A percentile compares a stretch with the other conserved stretches of the same genome.
Conservation (phyloP, 2,329 filamentous ascomycete genomes). For the Phaeophleospora eucalypticola region DNA sequence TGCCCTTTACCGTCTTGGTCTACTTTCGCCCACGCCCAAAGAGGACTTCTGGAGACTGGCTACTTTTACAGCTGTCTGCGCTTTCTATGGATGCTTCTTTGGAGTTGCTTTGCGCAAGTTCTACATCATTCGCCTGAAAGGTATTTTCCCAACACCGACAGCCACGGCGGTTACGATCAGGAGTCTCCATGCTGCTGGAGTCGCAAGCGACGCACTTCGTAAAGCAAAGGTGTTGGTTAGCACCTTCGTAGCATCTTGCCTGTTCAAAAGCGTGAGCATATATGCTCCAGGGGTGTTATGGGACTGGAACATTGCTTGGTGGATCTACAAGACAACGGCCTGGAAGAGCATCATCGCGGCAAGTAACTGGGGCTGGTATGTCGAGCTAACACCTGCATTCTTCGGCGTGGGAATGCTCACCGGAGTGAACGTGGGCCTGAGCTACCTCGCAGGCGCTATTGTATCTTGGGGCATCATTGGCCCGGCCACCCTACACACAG, state of each 20-base stretch:
- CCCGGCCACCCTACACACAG: constrained; percentile 50
- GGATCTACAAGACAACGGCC: constrained; percentile 17
- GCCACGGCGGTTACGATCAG: constrained; percentile 59
- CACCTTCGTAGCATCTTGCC: constrained; percentile 48
- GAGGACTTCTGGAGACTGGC: constrained; percentile 56
- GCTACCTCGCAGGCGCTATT: constrained; percentile 53
- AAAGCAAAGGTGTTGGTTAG: constrained; percentile 54
- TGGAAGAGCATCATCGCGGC: constrained; percentile 47
- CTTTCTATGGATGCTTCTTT: constrained; percentile 62
- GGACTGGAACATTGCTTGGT: constrained; percentile 33
- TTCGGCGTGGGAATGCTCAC: constrained; percentile 57
- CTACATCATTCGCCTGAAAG: constrained; percentile 59
- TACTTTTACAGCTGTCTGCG: constrained; percentile 57
- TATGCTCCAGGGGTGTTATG: constrained; percentile 60
- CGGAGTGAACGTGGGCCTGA: constrained; percentile 55
- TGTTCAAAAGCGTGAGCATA: constrained; percentile 52
- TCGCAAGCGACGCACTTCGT: constrained; percentile 49
- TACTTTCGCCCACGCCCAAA: constrained; percentile 48
- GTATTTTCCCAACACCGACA: constrained; percentile 57
- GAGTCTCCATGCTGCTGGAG: constrained; percentile 55
- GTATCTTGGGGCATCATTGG: constrained; percentile 56
- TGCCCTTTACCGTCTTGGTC: constrained; percentile 54
- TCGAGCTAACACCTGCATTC: constrained; percentile 58
- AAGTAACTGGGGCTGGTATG: constrained; percentile 59
- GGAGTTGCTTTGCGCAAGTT: constrained; percentile 60